Base-by-base conservation (phyloP, 2,329 filamentous ascomycete species). In the Aspergillus sergii region DNA sequence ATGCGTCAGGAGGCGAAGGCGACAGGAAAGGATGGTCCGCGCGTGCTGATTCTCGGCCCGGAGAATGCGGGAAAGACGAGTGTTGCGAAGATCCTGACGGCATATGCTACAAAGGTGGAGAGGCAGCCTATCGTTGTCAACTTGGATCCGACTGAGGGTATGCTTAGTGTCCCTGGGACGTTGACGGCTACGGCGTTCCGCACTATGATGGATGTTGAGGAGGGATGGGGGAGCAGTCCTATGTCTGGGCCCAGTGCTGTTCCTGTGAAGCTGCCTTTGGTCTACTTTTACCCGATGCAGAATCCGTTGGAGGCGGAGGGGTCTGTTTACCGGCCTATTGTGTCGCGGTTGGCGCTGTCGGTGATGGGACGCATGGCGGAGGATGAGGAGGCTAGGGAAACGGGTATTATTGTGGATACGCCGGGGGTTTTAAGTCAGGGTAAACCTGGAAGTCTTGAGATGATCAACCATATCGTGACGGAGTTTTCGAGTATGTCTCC, bases 231-330 rank as follows among this genome's bases (percentile, higher is more conserved):
- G 11, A 92, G 87, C 68, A 94, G 92, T 70, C 94, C 94, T 0
- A 96, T 94, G 71, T 96, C 91, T 68, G 95, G 94, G 0, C 94
- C 95, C 0, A 95, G 91, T 69, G 87, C 89, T 0, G 89, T 96
- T 21, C 94, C 94, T 0, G 92, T 97, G 58, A 98, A 97, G 82
- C 84, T 97, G 70, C 95, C 95, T 6, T 81, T 99, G 59, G 93
- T 94, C 32, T 96, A 97, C 75, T 92, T 93, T 78, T 96, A 92
- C 76, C 94, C 95, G 19, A 83, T 91, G 66, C 84, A 87, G 58
- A 88, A 84, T 65, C 86, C 92, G 23, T 67, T 80, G 0, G 89
- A 93, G 69, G 91, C 93, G 57, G 91, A 93, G 64, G 83, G 86
- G 0, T 85, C 83, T 39, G 80, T 94, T 50, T 98, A 91, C 80